Percentiles rank a stretch among this genome's conserved stretches.
phyloP scores from a whole-genome alignment of 2,329 filamentous ascomycete species.

The Xylariaceae sp. region DNA sequence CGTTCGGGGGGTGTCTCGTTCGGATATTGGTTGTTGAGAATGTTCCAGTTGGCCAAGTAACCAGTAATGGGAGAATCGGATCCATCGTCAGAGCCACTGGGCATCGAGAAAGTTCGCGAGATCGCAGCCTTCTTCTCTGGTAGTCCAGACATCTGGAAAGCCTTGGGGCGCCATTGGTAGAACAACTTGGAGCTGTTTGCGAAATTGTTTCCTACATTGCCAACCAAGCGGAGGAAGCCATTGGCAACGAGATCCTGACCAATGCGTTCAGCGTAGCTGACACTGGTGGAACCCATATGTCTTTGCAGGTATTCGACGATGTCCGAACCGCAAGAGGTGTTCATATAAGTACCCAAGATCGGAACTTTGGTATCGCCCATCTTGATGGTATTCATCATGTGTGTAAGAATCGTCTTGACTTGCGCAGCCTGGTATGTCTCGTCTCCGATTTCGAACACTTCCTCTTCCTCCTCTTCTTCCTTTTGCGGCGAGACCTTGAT shows the following conservation, averaged over 20 bases:
- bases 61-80: slow-evolving; percentile 79
- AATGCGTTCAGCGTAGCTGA: slow-evolving; percentile 90
- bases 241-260: slow-evolving; percentile 87
- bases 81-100: slow-evolving; percentile 56
- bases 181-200: slow-evolving; percentile 97
- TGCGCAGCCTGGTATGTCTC: slow-evolving; percentile 81
- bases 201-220: slow-evolving; percentile 92
- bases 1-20: slow-evolving; percentile 89
- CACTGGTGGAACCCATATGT: slow-evolving; percentile 76
- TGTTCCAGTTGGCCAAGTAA: slow-evolving; percentile 89
- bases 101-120: slow-evolving; percentile 71
- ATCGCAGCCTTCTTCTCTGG: slow-evolving; percentile 81
- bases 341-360: slow-evolving; percentile 90
- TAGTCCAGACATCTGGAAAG: slow-evolving; percentile 82
- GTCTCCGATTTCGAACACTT: slow-evolving; percentile 87
- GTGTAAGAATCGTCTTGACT: slow-evolving; percentile 82
- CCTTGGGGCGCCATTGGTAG: slow-evolving; percentile 94
- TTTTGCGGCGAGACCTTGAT: slow-evolving; percentile 80
- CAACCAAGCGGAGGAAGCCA: slow-evolving; percentile 85
- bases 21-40: slow-evolving; percentile 83
- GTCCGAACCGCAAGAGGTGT: slow-evolving; percentile 86
- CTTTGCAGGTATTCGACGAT: slow-evolving; percentile 95
- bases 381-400: slow-evolving; percentile 84
- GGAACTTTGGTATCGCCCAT: slow-evolving; percentile 91
- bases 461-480: slow-evolving; percentile 66